Conservation (phyloP, 306 rosid species). For the Castanea crenata region DNA sequence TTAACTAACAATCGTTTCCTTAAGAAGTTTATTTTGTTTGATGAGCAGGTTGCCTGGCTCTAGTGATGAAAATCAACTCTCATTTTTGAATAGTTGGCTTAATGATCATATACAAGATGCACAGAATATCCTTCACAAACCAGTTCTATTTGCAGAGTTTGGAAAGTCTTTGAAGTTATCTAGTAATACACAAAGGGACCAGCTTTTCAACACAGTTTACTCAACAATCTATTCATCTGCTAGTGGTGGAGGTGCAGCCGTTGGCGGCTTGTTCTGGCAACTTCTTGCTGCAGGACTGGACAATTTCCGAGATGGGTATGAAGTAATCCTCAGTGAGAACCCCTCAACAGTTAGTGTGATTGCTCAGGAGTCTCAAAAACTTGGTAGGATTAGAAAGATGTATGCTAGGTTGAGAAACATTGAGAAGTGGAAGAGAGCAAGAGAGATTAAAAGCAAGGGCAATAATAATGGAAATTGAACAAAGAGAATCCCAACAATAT, state of each 20-base stretch:
- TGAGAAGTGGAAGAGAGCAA: constrained; percentile 60
- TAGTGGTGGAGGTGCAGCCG: constrained; percentile 72
- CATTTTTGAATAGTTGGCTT: constrained; percentile 69
- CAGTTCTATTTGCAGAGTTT: constrained; percentile 82
- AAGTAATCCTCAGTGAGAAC: constrained; percentile 54
- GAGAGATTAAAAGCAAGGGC: constrained; percentile 35
- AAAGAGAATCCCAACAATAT: not conserved
- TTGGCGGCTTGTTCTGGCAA: constrained; percentile 89
- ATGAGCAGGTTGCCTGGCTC: constrained; percentile 67
- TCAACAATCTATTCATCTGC: constrained; percentile 74
- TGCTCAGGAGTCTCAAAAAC: constrained; percentile 62
- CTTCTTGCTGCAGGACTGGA: constrained; percentile 78
- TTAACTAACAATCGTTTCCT: not conserved
- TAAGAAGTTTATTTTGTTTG: constrained; percentile 7
- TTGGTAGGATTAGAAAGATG: constrained; percentile 64
- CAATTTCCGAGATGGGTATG: constrained; percentile 78
- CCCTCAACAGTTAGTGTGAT: constrained; percentile 63
- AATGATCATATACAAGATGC: constrained; percentile 78
- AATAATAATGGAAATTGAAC: constrained; percentile 37
- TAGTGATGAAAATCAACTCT: constrained; percentile 48
- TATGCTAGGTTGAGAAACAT: constrained; percentile 57
- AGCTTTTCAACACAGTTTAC: constrained; percentile 47
- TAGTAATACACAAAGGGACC: constrained; percentile 53
- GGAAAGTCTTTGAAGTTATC: constrained; percentile 57
- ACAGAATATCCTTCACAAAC: constrained; percentile 75